Conservation (phyloP, 129 eudicot species). For the Silybum marianum region DNA sequence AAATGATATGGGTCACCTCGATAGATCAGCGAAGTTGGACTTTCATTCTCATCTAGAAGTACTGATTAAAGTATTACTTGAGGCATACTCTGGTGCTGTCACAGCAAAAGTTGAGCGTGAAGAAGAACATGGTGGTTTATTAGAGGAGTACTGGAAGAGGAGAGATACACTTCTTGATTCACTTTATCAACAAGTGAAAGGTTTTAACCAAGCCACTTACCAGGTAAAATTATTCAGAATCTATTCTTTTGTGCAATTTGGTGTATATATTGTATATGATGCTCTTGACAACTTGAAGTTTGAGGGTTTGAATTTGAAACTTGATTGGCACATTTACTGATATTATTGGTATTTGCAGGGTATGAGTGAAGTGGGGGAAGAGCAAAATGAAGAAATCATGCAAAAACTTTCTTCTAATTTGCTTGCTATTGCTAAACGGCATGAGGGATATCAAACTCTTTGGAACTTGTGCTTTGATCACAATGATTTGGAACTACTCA, state of each 20-base stretch:
- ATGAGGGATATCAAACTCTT: constrained; percentile 82
- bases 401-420: constrained; percentile 63
- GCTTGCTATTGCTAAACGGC: constrained; percentile 78
- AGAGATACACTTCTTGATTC: constrained; percentile 77
- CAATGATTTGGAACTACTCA: constrained; percentile 76
- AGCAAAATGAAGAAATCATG: constrained; percentile 49
- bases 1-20: constrained; percentile 51
- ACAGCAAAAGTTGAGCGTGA: constrained; percentile 80
- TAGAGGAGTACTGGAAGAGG: constrained; percentile 71
- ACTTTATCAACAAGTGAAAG: constrained; percentile 76
- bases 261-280: neutral
- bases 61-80: constrained; percentile 73
- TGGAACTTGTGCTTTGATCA: constrained; percentile 90
- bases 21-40: constrained; percentile 53
- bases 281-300: neutral
- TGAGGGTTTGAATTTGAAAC: constrained; percentile 21
- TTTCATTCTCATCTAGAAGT: constrained; percentile 60
- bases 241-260: constrained; percentile 2
- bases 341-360: constrained; percentile 47
- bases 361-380: constrained; percentile 53
- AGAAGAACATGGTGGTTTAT: constrained; percentile 71
- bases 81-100: constrained; percentile 84
- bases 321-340: constrained; percentile 5
- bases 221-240: constrained; percentile 51
- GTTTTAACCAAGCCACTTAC: constrained; percentile 43